phyloP scores from a whole-genome alignment of 176 grass and related monocot species.

The Lolium rigidum region DNA sequence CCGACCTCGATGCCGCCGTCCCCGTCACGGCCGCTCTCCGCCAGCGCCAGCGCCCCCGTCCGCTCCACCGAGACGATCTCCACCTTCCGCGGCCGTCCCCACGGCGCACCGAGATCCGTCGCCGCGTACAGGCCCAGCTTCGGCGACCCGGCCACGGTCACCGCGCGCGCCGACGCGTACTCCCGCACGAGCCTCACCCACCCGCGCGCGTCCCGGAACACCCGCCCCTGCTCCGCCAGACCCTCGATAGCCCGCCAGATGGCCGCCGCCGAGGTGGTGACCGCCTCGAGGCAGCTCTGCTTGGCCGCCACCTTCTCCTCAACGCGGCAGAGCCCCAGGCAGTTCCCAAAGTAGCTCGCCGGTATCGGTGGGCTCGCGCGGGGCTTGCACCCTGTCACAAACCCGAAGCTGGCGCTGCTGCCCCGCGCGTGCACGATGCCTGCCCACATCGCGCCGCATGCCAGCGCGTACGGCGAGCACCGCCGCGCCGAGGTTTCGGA shows the following conservation, averaged over 20 bases:
- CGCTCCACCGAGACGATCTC: slow-evolving; percentile 55
- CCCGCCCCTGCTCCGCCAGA: slow-evolving; percentile 42
- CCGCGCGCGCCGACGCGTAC: slow-evolving; percentile 51
- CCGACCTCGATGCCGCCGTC: slow-evolving; percentile 85
- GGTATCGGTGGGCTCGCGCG: slow-evolving; percentile 58
- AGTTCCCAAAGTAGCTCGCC: slow-evolving; percentile 78
- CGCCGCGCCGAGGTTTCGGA: slow-evolving; percentile 37
- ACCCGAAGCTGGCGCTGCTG: slow-evolving; percentile 43
- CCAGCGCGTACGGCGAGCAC: slow-evolving; percentile 69
- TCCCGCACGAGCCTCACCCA: slow-evolving; percentile 57
- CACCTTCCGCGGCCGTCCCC: slow-evolving; percentile 62
- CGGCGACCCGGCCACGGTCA: slow-evolving; percentile 82
- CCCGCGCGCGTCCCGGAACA: slow-evolving; percentile 44
- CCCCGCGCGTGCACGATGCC: slow-evolving; percentile 57
- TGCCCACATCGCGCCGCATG: slow-evolving; percentile 75
- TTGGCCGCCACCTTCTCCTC: slow-evolving; percentile 4
- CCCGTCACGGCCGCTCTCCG: slow-evolving; percentile 53
- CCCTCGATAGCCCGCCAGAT: slow-evolving; percentile 66
- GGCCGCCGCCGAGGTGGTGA: slow-evolving; percentile 13
- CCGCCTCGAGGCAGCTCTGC: slow-evolving; percentile 11
- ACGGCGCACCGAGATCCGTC: slow-evolving; percentile 52
- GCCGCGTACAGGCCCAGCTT: slow-evolving; percentile 67
- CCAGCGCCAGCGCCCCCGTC: slow-evolving; percentile 47
- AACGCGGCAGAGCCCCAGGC: slow-evolving; percentile 71
- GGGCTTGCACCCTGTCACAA: slow-evolving; percentile 75